Base-by-base conservation (phyloP, 2,329 filamentous ascomycete species). In the Beauveria sp. region DNA sequence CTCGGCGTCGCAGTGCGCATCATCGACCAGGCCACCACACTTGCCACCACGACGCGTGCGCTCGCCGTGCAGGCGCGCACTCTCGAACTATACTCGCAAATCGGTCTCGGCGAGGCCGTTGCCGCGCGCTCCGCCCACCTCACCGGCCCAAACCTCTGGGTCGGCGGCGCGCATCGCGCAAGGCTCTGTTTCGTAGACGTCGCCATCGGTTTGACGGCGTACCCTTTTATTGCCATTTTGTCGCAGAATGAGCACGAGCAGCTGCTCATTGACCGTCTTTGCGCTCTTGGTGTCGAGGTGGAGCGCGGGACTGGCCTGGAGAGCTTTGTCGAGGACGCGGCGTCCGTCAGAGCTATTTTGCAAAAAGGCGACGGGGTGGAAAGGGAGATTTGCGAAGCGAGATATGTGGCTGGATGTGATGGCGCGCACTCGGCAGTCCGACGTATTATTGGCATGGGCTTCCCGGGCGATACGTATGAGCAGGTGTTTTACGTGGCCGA, bases 401-500 rank as follows among this genome's bases (percentile, higher is more conserved):
- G 22, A 28, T 62, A 59, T 16, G 50, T 62, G 26, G 61, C 61
- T 24, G 61, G 61, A 5, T 62, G 61, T 12, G 61, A 62, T 14
- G 61, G 61, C 22, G 55, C 61, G 16, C 61, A 55, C 14, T 62
- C 61, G 2, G 50, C 24, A 1, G 61, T 62, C 5, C 41, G 61
- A 16, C 55, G 26, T 1, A 5, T 3, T 3, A 20, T 55, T 1
- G 51, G 24, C 28, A 20, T 55, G 28, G 22, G 37, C 14, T 62
- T 62, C 24, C 50, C 61, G 1, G 61, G 61, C 41, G 50, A 52
- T 16, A 59, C 51, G 10, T 62, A 62, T 22, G 61, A 59, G 40
- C 61, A 62, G 7, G n/a, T 28, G 0, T 62, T 62, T 34, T 62
- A 62, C 51, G 55, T 62, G 40, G 61, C 61, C 9, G 61, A 62